Evolutionary conservation across 2,329 filamentous ascomycete genomes (phyloP).

Genomic region (Neopestalotiopsis rosae): DNA sequence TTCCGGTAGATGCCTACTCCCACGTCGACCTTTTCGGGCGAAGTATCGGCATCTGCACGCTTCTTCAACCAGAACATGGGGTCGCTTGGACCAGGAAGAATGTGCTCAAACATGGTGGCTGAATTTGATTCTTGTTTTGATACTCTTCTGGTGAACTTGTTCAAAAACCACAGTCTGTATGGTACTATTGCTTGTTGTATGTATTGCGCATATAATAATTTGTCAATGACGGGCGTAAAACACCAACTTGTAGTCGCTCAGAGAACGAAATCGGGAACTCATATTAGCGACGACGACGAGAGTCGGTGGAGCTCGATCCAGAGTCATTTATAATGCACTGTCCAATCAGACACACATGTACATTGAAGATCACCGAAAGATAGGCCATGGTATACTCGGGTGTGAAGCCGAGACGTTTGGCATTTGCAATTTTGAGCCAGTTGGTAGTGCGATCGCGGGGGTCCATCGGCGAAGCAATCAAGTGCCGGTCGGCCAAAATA

Average conservation of each 20-base stretch:
- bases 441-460: background rate
- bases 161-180: background rate
- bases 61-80: slow-evolving; percentile 40
- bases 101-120: background rate
- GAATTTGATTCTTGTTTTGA: background rate
- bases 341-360: background rate
- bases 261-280: background rate
- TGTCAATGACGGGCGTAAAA: background rate
- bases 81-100: slow-evolving; percentile 25
- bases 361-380: background rate
- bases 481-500: background rate
- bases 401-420: background rate
- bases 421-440: background rate
- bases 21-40: slow-evolving; percentile 39
- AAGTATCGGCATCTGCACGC: slow-evolving; percentile 34
- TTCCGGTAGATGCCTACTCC: slow-evolving; percentile 43
- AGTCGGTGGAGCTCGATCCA: background rate
- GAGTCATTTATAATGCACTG: background rate
- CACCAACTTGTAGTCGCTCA: background rate
- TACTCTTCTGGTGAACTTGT: background rate
- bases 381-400: background rate
- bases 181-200: background rate
- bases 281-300: background rate
- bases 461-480: background rate
- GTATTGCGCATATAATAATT: background rate